A percentile compares a stretch with the other conserved stretches of the same genome.
These are phyloP conservation scores for Coriaria nepalensis DNA, from an alignment of 306 rosid genomes.

Conservation along the genomic window DNA sequence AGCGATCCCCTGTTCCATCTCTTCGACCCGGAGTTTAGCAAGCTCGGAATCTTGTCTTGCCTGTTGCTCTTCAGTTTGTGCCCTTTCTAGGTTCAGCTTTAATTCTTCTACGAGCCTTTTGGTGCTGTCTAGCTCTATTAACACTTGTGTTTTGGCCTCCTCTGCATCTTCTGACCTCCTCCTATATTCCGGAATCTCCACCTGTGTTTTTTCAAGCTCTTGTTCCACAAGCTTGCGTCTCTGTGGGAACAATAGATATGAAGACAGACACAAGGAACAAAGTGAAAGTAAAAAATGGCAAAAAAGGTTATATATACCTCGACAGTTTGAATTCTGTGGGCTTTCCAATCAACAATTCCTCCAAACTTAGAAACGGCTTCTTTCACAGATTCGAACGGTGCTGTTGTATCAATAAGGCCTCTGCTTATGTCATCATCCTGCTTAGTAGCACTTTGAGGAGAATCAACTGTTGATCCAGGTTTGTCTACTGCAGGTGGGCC, in stretches of 20 bases:
- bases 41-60: conserved; percentile 97
- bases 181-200: conserved; percentile 65
- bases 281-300: conserved; percentile 1
- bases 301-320: conserved; percentile 39
- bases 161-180: conserved; percentile 58
- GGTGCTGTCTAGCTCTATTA: conserved; percentile 71
- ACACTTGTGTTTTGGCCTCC: conserved; percentile 36
- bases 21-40: conserved; percentile 95
- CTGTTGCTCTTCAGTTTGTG: conserved; percentile 88
- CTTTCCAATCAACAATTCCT: conserved; percentile 99
- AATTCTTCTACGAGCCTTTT: conserved; percentile 85
- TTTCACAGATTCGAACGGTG: conserved; percentile 96
- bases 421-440: conserved; percentile 32
- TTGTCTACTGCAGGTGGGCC: not conserved
- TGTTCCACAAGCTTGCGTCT: conserved; percentile 70
- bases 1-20: conserved; percentile 99
- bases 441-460: conserved; percentile 17
- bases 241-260: conserved; percentile 22
- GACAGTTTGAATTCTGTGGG: conserved; percentile 75
- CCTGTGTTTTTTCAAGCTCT: conserved; percentile 68
- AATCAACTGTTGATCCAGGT: conserved; percentile 11
- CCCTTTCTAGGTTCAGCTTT: conserved; percentile 87
- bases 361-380: conserved; percentile 97
- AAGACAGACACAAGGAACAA: not conserved
- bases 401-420: conserved; percentile 67